Evolutionary conservation across 371 early-diverging fungal species (phyloP).

Genomic region (Syncephalastrum racemosum): DNA sequence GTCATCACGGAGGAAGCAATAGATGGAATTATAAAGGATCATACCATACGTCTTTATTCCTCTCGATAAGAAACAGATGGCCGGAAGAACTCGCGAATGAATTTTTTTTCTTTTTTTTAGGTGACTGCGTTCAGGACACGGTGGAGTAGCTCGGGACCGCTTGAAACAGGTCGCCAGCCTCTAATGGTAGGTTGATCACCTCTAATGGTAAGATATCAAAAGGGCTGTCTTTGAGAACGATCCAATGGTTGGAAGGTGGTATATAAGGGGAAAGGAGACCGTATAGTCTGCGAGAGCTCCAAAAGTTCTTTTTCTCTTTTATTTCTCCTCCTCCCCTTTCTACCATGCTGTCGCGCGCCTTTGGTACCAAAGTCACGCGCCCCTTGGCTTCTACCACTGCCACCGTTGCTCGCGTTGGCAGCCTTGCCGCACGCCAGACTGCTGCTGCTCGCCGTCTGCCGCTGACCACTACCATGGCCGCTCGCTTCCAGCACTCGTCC

Average conservation of each 20-base stretch:
- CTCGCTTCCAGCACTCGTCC: slow-evolving; percentile 34
- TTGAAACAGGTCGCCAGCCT: slow-evolving; percentile 11
- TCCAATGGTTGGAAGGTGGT: slow-evolving; percentile 14
- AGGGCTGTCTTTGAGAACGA: background rate
- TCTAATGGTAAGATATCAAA: slow-evolving; percentile 20
- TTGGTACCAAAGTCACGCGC: slow-evolving; percentile 8
- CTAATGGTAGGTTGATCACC: slow-evolving; percentile 25
- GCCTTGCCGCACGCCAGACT: background rate
- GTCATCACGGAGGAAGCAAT: too few relatives aligned
- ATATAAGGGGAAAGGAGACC: background rate
- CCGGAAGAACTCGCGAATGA: too few relatives aligned
- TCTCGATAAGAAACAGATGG: too few relatives aligned
- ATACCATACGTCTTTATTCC: too few relatives aligned
- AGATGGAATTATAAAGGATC: too few relatives aligned
- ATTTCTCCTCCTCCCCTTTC: slow-evolving; percentile 6
- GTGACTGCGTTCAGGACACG: slow-evolving; percentile 4
- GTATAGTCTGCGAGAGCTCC: background rate
- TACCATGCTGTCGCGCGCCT: slow-evolving; percentile 16
- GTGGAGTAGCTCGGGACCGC: slow-evolving; percentile 22
- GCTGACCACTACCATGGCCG: slow-evolving; percentile 6
- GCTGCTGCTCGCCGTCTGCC: slow-evolving; percentile 7
- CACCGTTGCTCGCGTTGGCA: slow-evolving; percentile 6
- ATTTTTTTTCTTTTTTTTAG: too few relatives aligned
- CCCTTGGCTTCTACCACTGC: slow-evolving; percentile 3
- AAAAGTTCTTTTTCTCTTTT: slow-evolving; percentile 6